phyloP scores from a whole-genome alignment of 2,329 filamentous ascomycete genomes.

The Fusarium torulosum region DNA sequence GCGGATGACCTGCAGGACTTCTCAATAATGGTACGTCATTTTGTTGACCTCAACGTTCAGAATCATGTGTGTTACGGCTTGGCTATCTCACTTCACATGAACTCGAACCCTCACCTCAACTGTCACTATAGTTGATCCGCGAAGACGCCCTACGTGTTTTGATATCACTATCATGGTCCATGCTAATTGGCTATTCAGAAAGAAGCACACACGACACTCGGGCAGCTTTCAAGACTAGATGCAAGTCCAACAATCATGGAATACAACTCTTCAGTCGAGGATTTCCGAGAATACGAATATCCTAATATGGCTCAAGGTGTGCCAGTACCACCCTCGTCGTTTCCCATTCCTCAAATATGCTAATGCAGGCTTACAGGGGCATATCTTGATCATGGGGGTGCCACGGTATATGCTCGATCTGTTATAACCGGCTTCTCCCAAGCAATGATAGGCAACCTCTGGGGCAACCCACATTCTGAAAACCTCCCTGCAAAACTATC shows the following conservation, averaged over 20 bases:
- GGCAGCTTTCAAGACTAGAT: constrained; percentile 23
- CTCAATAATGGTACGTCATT: not conserved
- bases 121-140: not conserved
- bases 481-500: constrained; percentile 69
- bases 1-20: not conserved
- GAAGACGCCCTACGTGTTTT: not conserved
- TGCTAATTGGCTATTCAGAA: constrained; percentile 16
- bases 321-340: not conserved
- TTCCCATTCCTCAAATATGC: not conserved
- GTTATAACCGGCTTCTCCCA: constrained; percentile 67
- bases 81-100: not conserved
- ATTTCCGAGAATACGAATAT: constrained; percentile 47
- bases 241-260: constrained; percentile 34
- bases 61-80: not conserved
- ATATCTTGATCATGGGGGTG: constrained; percentile 71
- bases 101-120: not conserved
- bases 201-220: constrained; percentile 19
- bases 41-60: not conserved
- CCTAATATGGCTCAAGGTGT: constrained; percentile 47
- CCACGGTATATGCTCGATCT: constrained; percentile 70
- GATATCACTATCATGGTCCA: not conserved
- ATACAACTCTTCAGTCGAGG: constrained; percentile 44
- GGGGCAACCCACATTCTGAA: constrained; percentile 77
- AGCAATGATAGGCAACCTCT: constrained; percentile 68
- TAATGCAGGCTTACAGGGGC: constrained; percentile 45